Evolutionary conservation across 805 yeast genomes (phyloP), one percentile per base, ranked within the genome.

Genomic region (Hyphopichia homilentoma): DNA sequence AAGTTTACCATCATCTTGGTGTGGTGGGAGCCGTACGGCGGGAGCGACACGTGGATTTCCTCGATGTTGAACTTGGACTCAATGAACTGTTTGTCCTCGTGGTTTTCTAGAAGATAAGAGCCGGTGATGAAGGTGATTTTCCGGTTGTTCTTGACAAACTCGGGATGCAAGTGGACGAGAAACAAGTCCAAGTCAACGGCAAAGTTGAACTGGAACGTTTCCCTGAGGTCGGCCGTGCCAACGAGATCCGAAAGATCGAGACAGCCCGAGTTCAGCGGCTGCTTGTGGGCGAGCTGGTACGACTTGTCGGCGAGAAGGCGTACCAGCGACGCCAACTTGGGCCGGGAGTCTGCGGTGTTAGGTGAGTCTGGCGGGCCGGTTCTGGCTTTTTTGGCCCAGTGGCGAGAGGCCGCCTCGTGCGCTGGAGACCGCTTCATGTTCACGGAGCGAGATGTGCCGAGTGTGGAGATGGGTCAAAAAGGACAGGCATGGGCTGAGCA

Each of bases 1-100:
- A 70, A 58, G 45, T 81, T 81, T 9, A 82, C 57, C 66, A 81
- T 76, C 71, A 81, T 57, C 48, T 82, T 82, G 1, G 85, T 69
- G 50, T 82, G 90, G 50, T 82, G 88, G 3, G 57, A 54, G n/a
- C 57, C 72, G 44, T 35, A 70, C 39, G 39, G 61, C 7, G 60
- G 64, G 29, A 48, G 44, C 35, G 36, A 50, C 7, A 62, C 69
- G 9, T 65, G 42, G 1, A 72, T 45, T 35, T 59, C 57, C 4
- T 41, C 25, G 9, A 63, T 34, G 33, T 58, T 51, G 36, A 47
- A 52, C 22, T 47, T 39, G 12, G 33, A 12, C 4, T 38, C 38
- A 15, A 54, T 27, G 32, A 40, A 21, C 16, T 34, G 19, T 23
- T 36, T 32, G 6, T 44, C 46, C 11, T 33, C 38, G 11, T 36